Evolutionary conservation across 805 yeast species (phyloP).

Genomic region (Myxozyma lipomycoides): DNA sequence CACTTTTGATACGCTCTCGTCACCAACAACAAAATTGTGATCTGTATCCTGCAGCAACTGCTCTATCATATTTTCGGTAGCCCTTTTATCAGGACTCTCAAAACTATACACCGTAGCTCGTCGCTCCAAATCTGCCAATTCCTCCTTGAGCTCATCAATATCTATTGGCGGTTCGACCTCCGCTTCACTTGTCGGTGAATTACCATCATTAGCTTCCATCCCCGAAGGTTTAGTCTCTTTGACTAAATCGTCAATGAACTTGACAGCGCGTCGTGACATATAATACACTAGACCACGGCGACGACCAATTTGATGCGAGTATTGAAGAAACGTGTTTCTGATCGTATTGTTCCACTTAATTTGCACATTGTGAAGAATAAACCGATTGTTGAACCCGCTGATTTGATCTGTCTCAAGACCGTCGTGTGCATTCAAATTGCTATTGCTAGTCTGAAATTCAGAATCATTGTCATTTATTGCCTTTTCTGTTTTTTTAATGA

Average conservation of each 20-base stretch:
- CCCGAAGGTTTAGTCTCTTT: conserved; percentile 33
- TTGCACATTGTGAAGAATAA: conserved; percentile 66
- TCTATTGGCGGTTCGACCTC: background rate
- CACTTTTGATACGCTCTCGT: conserved; percentile 3
- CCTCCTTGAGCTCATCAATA: conserved; percentile 3
- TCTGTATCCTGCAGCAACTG: conserved; percentile 16
- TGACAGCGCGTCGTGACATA: conserved; percentile 48
- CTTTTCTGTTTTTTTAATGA: background rate
- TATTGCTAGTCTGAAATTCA: background rate
- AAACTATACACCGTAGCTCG: background rate
- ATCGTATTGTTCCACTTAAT: conserved; percentile 73
- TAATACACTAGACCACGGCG: conserved; percentile 45
- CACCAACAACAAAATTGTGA: conserved; percentile 20
- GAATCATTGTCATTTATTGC: conserved; percentile 1
- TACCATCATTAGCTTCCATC: background rate
- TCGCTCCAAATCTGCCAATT: conserved; percentile 5
- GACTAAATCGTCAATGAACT: conserved; percentile 50
- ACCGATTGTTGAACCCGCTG: conserved; percentile 56
- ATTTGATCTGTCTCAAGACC: conserved; percentile 10
- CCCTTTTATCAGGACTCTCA: conserved; percentile 4
- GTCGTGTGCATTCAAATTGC: background rate
- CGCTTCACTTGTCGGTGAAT: no score
- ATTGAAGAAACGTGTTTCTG: conserved; percentile 60
- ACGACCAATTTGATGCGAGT: conserved; percentile 48
- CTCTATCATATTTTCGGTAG: conserved; percentile 21